Evolutionary conservation across 2,329 filamentous ascomycete genomes (phyloP).

Genomic region (Tolypocladium amazonense): DNA sequence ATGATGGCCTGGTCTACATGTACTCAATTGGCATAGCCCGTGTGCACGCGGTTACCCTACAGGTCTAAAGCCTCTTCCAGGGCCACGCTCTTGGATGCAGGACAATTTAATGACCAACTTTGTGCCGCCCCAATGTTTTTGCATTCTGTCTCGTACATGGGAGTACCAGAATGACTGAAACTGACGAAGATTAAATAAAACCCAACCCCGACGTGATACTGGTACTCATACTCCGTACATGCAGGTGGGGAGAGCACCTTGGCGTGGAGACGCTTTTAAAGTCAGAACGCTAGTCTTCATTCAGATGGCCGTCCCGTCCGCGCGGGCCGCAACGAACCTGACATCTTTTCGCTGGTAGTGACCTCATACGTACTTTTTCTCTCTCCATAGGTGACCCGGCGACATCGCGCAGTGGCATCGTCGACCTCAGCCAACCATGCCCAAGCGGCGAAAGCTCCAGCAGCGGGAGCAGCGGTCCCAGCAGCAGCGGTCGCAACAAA

Average conservation of each 20-base stretch:
- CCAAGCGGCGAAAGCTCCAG: slow-evolving; percentile 8
- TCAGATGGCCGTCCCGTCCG: background rate
- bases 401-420: background rate
- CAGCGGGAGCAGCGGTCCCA: slow-evolving; percentile 2
- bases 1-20: no score
- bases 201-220: background rate
- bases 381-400: background rate
- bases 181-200: background rate
- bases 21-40: no score
- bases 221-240: no score
- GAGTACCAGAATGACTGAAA: background rate
- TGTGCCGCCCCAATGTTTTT: no score
- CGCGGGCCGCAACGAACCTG: background rate
- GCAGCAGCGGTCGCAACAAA: background rate
- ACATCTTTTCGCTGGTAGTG: background rate
- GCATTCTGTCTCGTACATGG: no score
- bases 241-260: background rate
- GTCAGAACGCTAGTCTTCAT: background rate
- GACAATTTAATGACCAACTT: no score
- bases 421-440: slow-evolving; percentile 2
- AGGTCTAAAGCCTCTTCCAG: no score
- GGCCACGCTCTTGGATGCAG: no score
- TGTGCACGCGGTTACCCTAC: no score
- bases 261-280: background rate
- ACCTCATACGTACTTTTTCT: background rate